Base-by-base conservation (phyloP, 2,329 filamentous ascomycete genomes). In the Penicillium sp. region DNA sequence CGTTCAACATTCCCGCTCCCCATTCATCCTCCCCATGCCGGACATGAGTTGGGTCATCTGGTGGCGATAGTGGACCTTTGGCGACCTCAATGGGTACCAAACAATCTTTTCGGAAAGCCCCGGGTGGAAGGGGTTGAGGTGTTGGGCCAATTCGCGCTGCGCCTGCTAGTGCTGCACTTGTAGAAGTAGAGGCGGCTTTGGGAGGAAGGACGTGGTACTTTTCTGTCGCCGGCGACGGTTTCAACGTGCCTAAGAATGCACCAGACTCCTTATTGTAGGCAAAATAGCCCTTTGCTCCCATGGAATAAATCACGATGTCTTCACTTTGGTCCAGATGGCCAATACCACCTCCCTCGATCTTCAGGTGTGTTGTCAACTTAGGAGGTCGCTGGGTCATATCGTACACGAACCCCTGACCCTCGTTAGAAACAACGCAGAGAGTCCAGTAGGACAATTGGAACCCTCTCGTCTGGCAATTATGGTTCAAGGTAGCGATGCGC, bases 321-420 rank as follows among this genome's bases (percentile, higher is more conserved):
- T 61, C 51, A 38, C 64, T 64, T 53, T 76, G 73, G 52, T 74
- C 69, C 0, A 75, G 57, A 56, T 76, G 73, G 1, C 73, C 73
- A 3, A 74, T 63, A 0, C 71, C 73, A 6, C 66, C 70, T 3
- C 62, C 37, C 39, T 69, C 68, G 21, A 75, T 75, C 4, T 62
- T 53, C 28, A 75, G 47, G 9, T 64, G 61, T 2, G 62, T 72
- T 6, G 53, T 64, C 51, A 69, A 53, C 6, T 31, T 53, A 0
- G 71, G 70, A 9, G 66, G 64, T 2, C 61, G 61, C 28, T 65
- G 54, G 24, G 57, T 61, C 64, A 75, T 66, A 47, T 75, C 70
- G 52, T 75, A 76, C 1, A 75, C 71, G 54, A 72, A 75, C 1
- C 71, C 73, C 29, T 68, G 61, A 3, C 70, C 71, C 47, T 74